Percentiles rank a stretch among this genome's conserved stretches.
phyloP scores from a whole-genome alignment of 352 stramenopile genomes.

The Globisporangium echinulatum region DNA sequence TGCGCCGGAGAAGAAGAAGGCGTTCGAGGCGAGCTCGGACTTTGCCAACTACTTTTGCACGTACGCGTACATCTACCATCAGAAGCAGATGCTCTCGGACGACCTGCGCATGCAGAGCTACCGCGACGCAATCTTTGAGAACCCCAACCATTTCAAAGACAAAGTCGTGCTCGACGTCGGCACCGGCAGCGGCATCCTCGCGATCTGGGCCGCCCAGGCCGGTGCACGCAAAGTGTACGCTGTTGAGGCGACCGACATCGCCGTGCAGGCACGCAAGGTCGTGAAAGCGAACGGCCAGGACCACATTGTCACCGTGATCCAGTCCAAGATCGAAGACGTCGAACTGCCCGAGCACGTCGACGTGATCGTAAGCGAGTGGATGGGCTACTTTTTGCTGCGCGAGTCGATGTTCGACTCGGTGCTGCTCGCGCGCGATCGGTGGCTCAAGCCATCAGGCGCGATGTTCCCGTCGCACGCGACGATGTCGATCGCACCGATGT shows the following conservation, averaged over 20 bases:
- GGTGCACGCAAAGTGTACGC: slow-evolving; percentile 98
- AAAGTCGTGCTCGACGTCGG: slow-evolving; percentile 99
- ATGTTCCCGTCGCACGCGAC: slow-evolving; percentile 98
- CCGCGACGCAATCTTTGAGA: slow-evolving; percentile 96
- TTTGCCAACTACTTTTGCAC: slow-evolving; percentile 91
- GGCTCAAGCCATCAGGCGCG: slow-evolving; percentile 93
- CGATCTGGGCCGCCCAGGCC: slow-evolving; percentile 97
- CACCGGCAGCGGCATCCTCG: slow-evolving; percentile 97
- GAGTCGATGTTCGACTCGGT: slow-evolving; percentile 99
- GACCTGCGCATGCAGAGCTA: slow-evolving; percentile 99
- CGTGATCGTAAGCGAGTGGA: slow-evolving; percentile 99
- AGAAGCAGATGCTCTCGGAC: slow-evolving; percentile 99
- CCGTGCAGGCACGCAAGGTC: slow-evolving; percentile 92
- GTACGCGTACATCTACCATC: slow-evolving; percentile 88
- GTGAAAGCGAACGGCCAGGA: slow-evolving; percentile 95
- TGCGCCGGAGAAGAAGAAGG: slow-evolving; percentile 73
- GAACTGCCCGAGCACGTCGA: slow-evolving; percentile 97
- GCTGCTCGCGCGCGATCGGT: slow-evolving; percentile 94
- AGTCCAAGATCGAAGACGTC: slow-evolving; percentile 98
- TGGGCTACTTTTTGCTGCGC: slow-evolving; percentile 98
- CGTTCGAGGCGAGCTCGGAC: slow-evolving; percentile 78
- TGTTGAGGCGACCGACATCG: slow-evolving; percentile 97
- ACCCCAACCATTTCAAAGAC: slow-evolving; percentile 96
- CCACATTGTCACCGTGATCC: slow-evolving; percentile 97
- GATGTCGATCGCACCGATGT: slow-evolving; percentile 97